Conservation (phyloP, 768 basidiomycete genomes). For the Suillus ampliporus region DNA sequence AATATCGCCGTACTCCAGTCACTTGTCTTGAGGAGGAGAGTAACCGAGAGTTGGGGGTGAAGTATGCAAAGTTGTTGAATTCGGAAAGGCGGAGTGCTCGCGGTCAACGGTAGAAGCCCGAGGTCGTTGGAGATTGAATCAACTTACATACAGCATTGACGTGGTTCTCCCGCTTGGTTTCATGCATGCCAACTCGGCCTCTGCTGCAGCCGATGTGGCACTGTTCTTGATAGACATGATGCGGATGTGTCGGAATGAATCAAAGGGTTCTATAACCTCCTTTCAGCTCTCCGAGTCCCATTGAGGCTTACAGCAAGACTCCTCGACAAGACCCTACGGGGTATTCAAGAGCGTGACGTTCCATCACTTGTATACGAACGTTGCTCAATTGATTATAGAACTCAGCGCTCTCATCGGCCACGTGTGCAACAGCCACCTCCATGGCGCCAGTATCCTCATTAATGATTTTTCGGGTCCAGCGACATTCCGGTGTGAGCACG, state of each 20-base stretch:
- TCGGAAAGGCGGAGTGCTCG: neutral
- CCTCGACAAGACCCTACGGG: neutral
- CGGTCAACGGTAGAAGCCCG: neutral
- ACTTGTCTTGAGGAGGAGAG: neutral
- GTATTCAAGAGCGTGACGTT: neutral
- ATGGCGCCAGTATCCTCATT: neutral
- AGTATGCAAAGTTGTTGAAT: slow-evolving; percentile 4
- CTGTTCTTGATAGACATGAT: neutral
- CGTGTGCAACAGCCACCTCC: neutral
- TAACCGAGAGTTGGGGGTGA: neutral
- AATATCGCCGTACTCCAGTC: slow-evolving; percentile 25
- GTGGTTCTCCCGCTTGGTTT: neutral
- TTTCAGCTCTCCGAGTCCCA: neutral
- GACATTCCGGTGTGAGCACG: neutral
- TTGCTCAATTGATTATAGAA: too few species aligned
- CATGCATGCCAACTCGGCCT: neutral
- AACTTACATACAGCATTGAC: neutral
- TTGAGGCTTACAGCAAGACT: neutral
- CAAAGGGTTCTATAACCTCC: neutral
- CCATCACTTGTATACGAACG: too few species aligned
- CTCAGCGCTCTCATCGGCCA: too few species aligned
- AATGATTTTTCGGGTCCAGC: neutral
- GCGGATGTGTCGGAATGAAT: neutral
- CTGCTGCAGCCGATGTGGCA: neutral
- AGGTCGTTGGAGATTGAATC: neutral